Evolutionary conservation across 805 yeast genomes (phyloP), one percentile per base, ranked within the genome.

Genomic region (Yamadazyma kitorensis): DNA sequence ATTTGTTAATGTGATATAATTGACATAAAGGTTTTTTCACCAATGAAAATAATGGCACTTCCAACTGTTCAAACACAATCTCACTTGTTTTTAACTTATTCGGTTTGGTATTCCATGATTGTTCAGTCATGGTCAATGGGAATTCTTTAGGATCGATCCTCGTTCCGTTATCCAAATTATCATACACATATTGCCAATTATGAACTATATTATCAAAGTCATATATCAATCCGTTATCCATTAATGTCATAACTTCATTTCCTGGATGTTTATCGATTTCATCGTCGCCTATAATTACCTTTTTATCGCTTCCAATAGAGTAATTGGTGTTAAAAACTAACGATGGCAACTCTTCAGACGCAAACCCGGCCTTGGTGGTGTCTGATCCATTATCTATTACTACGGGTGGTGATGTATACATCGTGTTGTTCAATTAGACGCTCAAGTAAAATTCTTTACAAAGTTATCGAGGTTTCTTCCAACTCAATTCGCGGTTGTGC

Each of bases 21-120:
- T 80, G 80, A 22, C 91, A 84, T 35, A 89, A 61, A 5, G 95
- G 95, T 24, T 80, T 75, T 52, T 84, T 81, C 15, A 85, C 74
- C 27, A 88, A 62, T 17, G 87, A 80, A 49, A 89, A 78, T 6
- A 83, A 72, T 0, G 96, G 96, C 8, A 86, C 86, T 30, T 78
- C 64, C 26, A 86, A 67, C 36, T 71, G 75, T 50, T 83, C 89
- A 54, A 89, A 84, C 3, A 86, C 94, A 29, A 83, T 54, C 48
- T 86, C 86, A 29, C 80, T 71, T 9, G 84, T 70, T 34, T 73
- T 71, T 8, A 67, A 52, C 44, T 76, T 73, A 50, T 74, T 76
- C 45, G 77, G 74, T 41, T 70, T 59, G 14, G 82, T 71, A 52
- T 78, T 81, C 89, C 93, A 83, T 12, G 78, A 57, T 45, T 82